Evolutionary conservation across 192 early-diverging fungal species (phyloP).

Genomic region (Phycomyces blakesleeanus): DNA sequence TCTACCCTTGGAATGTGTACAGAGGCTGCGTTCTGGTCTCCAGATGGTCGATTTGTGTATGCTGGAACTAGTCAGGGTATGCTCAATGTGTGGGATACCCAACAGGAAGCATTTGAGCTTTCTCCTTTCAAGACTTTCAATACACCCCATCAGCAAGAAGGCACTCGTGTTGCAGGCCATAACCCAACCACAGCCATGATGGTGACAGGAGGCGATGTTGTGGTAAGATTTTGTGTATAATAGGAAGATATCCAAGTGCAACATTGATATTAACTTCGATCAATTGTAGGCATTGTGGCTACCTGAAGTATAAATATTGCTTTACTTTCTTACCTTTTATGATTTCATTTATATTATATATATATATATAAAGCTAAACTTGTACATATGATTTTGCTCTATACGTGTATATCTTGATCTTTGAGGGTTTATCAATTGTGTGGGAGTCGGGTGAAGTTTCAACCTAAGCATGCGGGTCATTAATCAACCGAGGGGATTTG

Average conservation of each 20-base stretch:
- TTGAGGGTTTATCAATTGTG: too few species aligned
- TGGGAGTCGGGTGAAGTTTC: too few species aligned
- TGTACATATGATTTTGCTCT: too few species aligned
- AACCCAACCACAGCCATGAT: slow-evolving; percentile 77
- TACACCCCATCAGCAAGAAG: slow-evolving; percentile 1
- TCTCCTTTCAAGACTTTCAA: slow-evolving; percentile 1
- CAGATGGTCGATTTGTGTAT: slow-evolving; percentile 70
- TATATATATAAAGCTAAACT: background rate
- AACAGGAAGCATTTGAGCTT: background rate
- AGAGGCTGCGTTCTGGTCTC: slow-evolving; percentile 61
- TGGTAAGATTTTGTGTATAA: slow-evolving; percentile 52
- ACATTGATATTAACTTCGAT: background rate
- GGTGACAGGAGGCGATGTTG: slow-evolving; percentile 56
- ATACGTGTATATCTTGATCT: too few species aligned
- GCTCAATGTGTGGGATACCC: slow-evolving; percentile 18
- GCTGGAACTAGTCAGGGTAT: slow-evolving; percentile 44
- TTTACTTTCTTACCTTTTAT: background rate
- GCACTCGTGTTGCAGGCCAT: slow-evolving; percentile 36
- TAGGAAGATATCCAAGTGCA: too few species aligned
- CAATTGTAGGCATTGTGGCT: slow-evolving; percentile 8
- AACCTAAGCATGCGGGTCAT: too few species aligned
- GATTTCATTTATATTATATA: background rate
- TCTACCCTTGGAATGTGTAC: slow-evolving; percentile 28
- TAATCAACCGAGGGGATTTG: too few species aligned
- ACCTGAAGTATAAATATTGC: slow-evolving; percentile 2